Evolutionary conservation across 805 yeast genomes (phyloP).

Genomic region (Candida ficus): DNA sequence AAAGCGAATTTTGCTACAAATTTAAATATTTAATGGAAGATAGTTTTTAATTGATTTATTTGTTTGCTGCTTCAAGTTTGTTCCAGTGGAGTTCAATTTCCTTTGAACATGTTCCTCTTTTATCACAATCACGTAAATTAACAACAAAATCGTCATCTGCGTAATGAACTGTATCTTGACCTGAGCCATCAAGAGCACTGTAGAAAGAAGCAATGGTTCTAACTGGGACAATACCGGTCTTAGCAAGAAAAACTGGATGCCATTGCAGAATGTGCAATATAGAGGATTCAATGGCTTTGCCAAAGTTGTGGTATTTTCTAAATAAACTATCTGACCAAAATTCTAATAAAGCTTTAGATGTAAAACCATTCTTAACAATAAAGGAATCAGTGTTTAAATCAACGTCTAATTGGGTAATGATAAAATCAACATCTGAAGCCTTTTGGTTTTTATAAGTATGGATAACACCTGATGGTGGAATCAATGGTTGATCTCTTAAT

Average conservation of each 20-base stretch:
- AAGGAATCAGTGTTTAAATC: constrained; percentile 68
- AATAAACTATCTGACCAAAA: constrained; percentile 72
- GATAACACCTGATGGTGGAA: constrained; percentile 62
- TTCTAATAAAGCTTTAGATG: constrained; percentile 69
- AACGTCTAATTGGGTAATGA: constrained; percentile 64
- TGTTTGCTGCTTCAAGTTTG: not conserved
- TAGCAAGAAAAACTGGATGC: constrained; percentile 81
- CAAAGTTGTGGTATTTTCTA: constrained; percentile 57
- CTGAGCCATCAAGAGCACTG: constrained; percentile 30
- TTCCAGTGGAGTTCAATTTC: constrained; percentile 37
- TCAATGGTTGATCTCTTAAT: constrained; percentile 65
- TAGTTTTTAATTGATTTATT: not conserved
- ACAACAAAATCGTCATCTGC: constrained; percentile 64
- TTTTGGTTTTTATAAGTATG: constrained; percentile 60
- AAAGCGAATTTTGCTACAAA: constrained; percentile 12
- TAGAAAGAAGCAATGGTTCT: constrained; percentile 48
- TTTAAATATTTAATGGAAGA: not conserved
- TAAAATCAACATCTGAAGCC: constrained; percentile 49
- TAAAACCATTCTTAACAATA: constrained; percentile 59
- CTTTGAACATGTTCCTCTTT: constrained; percentile 46
- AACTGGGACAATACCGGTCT: constrained; percentile 67
- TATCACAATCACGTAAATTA: constrained; percentile 52
- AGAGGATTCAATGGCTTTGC: constrained; percentile 56
- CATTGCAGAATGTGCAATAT: constrained; percentile 87
- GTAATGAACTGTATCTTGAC: constrained; percentile 47